Base-by-base conservation (phyloP, 2,329 filamentous ascomycete genomes). In the Helotiales sp. region DNA sequence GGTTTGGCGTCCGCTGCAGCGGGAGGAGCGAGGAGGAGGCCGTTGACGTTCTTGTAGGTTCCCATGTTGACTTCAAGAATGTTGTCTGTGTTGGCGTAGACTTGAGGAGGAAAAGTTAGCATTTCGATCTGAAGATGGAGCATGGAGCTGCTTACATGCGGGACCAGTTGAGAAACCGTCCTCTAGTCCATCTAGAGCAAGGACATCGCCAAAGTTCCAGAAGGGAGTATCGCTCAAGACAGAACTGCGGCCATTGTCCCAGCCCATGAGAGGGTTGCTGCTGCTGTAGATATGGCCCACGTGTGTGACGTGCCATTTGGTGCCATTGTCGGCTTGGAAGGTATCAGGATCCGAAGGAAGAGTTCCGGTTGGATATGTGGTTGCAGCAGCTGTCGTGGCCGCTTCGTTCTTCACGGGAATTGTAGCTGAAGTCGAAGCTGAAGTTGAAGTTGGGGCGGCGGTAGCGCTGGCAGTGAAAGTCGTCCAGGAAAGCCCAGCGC, bases 161-260 rank as follows among this genome's bases (percentile, higher is more conserved):
- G 51, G 36, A 5, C 51, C 51, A 17, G 42, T 53, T 1, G 51
- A 46, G 17, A 53, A 53, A 1, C 51, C 51, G n/a, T 53, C 27
- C 27, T 53, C 30, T 4, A 53, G 25, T 2, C 29, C 38, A 33
- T 34, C 24, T 5, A 25, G 30, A 13, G 38, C 27, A 8, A 22
- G 15, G 1, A 53, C 51, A 17, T 53, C 51, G n/a, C 51, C 36
- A 9, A 53, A 53, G 22, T 53, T 53, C 51, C 51, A 53, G 17
- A 53, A 46, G 2, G 15, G 19, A 3, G 51, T 53, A 7, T 42
- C 34, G 38, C 29, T 30, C 5, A 44, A 8, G 10, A 53, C 51
- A 8, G 51, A 53, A 12, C 36, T 53, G 27, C 51, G 51, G 12
- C 51, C 38, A 30, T 53, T 53, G 36, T 53, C 51, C 51, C 51